Base-by-base conservation (phyloP, 176 grass and related monocot species). In the Ampelocalamus luodianensis region DNA sequence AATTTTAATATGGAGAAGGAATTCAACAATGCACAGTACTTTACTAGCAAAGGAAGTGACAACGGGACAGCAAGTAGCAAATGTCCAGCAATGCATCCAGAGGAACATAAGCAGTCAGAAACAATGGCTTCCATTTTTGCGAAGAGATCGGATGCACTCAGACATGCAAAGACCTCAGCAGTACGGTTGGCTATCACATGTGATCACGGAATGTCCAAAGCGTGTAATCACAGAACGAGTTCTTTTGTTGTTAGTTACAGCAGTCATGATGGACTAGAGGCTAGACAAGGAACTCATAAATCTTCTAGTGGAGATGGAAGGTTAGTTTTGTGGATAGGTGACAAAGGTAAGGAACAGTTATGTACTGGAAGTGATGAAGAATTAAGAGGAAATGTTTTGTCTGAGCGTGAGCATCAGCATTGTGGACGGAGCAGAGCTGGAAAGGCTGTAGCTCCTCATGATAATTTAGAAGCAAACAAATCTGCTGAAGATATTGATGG, bases 61-160 rank as follows among this genome's bases (percentile, higher is more conserved):
- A 74, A 94, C 32, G 82, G 73, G 61, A 50, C 48, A 48, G 48
- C 77, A 77, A 85, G 88, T 85, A 94, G 83, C 79, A 87, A 93
- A 75, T 90, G 69, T 72, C 85, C 82, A 60, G 87, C 78, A 65
- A 65, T 71, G 42, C 82, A 89, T 67, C 87, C 77, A 73, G 76
- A 91, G 32, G 90, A 86, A 45, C 51, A 74, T 84, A 95, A 90
- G 77, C 88, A 88, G 46, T 90, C 89, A 24, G 87, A 91, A 74
- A 82, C 83, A 68, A 92, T 88, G 76, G 95, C 90, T 86, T 93
- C 90, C 68, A 76, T 92, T 85, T 94, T 94, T 86, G 92, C 92
- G 54, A 97, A 91, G 85, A 91, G 95, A 88, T 80, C 91, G 77
- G 92, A 87, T 37, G 85, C 92, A 13, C 72, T 90, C 81, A 85